These are phyloP conservation scores for Zygotorulaspora sp. DNA, from an alignment of 805 yeast species.

Conservation along the genomic window DNA sequence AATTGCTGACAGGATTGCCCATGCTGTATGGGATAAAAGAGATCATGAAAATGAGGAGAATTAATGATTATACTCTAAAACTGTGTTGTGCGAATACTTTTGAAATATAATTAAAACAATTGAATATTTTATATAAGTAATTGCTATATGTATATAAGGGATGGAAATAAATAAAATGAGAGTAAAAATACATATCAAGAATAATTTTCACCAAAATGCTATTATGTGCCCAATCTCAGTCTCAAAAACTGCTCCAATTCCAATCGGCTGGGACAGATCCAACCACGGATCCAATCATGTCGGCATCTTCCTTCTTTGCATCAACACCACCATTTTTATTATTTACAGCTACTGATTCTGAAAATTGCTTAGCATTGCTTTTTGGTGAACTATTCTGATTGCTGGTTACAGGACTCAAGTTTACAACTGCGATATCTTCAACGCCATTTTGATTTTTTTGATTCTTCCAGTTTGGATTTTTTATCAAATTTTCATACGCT, in stretches of 20 bases:
- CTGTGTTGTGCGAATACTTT: not conserved
- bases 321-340: constrained; percentile 5
- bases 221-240: too few species aligned
- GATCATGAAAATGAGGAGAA: constrained; percentile 2
- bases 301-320: constrained; percentile 13
- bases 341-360: constrained; percentile 7
- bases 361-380: constrained; percentile 2
- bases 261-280: constrained; percentile 67
- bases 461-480: constrained; percentile 17
- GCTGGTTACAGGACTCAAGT: constrained; percentile 5
- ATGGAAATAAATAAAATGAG: not conserved
- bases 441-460: constrained; percentile 11
- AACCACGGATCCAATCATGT: constrained; percentile 31
- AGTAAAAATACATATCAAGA: too few species aligned
- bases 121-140: not conserved
- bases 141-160: too few species aligned
- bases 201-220: too few species aligned
- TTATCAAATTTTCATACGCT: constrained; percentile 52
- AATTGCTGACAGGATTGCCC: constrained; percentile 24
- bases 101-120: not conserved
- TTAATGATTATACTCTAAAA: not conserved
- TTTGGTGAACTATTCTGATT: constrained; percentile 5
- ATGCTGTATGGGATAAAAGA: constrained; percentile 28
- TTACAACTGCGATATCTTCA: too few species aligned
- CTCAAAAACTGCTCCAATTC: constrained; percentile 71